Evolutionary conservation across 805 yeast species (phyloP).

Genomic region (Torulaspora microellipsoides): DNA sequence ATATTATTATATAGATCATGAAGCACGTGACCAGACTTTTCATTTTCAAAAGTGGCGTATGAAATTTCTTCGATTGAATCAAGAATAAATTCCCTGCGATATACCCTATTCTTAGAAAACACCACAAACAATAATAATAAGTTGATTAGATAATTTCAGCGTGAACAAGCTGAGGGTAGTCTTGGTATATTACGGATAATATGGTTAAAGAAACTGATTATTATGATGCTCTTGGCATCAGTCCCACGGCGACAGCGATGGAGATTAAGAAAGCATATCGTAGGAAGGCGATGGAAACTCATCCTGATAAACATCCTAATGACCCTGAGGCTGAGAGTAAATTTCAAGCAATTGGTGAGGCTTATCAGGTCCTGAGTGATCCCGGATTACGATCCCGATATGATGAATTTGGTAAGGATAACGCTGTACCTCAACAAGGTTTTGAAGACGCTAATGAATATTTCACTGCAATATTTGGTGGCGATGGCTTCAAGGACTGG

Average conservation of each 20-base stretch:
- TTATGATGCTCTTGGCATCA: conserved; percentile 74
- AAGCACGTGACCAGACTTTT: too few relatives aligned
- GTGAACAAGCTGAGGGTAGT: too few relatives aligned
- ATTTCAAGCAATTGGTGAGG: conserved; percentile 70
- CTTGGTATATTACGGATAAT: neutral
- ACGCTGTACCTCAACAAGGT: conserved; percentile 63
- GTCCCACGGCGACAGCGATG: conserved; percentile 62
- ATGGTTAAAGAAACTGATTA: conserved; percentile 87
- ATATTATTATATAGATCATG: too few relatives aligned
- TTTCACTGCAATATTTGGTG: conserved; percentile 79
- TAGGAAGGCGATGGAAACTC: conserved; percentile 80
- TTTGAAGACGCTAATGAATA: conserved; percentile 85
- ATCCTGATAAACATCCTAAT: conserved; percentile 96
- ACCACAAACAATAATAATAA: too few relatives aligned
- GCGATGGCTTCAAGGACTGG: conserved; percentile 72
- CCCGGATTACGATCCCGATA: conserved; percentile 61
- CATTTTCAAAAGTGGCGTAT: too few relatives aligned
- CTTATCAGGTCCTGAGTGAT: conserved; percentile 79
- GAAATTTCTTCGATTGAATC: too few relatives aligned
- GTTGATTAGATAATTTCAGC: too few relatives aligned
- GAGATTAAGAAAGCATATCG: conserved; percentile 94
- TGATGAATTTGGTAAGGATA: conserved; percentile 80
- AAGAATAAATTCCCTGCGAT: too few relatives aligned
- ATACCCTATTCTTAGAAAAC: too few relatives aligned
- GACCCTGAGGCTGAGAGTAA: conserved; percentile 84